Conservation (phyloP, 345 rosid genomes). For the Aquilaria malaccensis region DNA sequence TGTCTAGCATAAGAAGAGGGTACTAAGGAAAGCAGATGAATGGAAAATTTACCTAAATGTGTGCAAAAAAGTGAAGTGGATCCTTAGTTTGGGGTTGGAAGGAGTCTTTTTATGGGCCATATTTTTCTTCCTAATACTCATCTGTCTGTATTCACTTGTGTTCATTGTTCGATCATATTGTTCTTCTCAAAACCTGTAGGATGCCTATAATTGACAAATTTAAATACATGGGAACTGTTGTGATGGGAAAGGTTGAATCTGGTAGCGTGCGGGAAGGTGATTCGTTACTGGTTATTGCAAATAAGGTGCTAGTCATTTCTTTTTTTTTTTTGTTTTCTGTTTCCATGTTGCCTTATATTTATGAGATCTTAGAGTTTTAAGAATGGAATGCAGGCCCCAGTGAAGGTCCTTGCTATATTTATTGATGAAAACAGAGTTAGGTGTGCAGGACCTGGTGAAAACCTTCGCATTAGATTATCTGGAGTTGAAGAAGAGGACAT, state of each 20-base stretch:
- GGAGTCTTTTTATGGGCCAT: not conserved
- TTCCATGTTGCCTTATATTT: not conserved
- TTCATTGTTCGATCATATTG: too few relatives aligned
- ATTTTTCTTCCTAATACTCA: too few relatives aligned
- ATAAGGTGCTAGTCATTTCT: constrained; percentile 49
- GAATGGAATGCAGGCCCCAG: constrained; percentile 45
- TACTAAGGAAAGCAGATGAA: too few relatives aligned
- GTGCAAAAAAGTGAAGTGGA: too few relatives aligned
- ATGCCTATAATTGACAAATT: constrained; percentile 96
- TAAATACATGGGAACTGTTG: constrained; percentile 98
- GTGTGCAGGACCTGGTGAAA: constrained; percentile 93
- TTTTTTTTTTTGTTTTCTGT: not conserved
- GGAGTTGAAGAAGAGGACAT: constrained; percentile 96
- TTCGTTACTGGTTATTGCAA: constrained; percentile 82
- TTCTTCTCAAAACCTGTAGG: constrained; percentile 27
- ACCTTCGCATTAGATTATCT: constrained; percentile 67
- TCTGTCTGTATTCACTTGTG: too few relatives aligned
- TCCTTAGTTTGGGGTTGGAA: not conserved
- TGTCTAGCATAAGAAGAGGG: too few relatives aligned
- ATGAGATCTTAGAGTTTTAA: constrained; percentile 6
- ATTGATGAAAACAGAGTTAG: constrained; percentile 76
- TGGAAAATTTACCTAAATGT: too few relatives aligned
- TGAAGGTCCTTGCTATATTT: constrained; percentile 64
- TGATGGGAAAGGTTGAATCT: constrained; percentile 97
- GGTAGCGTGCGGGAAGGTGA: constrained; percentile 88